A percentile compares a stretch with the other conserved stretches of the same genome.
These are phyloP conservation scores for Geoglossum glabrum DNA, from an alignment of 495 filamentous ascomycete genomes.

Conservation along the genomic window DNA sequence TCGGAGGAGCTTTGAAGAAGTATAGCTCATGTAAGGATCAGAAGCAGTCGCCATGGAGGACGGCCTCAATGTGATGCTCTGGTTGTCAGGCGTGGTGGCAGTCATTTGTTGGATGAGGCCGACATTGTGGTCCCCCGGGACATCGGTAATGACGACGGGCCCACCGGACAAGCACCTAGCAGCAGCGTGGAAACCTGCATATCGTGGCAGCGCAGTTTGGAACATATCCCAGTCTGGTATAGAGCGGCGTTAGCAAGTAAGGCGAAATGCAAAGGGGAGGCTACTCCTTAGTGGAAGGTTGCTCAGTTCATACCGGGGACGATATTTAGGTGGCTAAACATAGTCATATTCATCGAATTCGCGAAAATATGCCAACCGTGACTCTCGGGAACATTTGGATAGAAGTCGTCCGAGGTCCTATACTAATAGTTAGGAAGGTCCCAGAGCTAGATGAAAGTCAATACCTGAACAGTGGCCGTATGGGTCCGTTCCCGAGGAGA, in stretches of 20 bases:
- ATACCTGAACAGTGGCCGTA: neutral
- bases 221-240: constrained; percentile 91
- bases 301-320: constrained; percentile 24
- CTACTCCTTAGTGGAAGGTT: no score
- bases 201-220: constrained; percentile 54
- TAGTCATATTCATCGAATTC: constrained; percentile 73
- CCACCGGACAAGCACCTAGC: constrained; percentile 79
- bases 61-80: constrained; percentile 59
- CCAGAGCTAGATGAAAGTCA: neutral
- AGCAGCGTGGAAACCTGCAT: constrained; percentile 67
- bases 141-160: constrained; percentile 83
- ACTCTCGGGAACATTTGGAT: constrained; percentile 51
- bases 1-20: neutral
- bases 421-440: neutral
- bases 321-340: constrained; percentile 54
- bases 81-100: constrained; percentile 39
- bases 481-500: constrained; percentile 26
- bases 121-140: constrained; percentile 60
- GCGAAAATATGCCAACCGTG: constrained; percentile 91
- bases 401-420: constrained; percentile 37
- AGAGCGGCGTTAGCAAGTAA: neutral
- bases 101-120: constrained; percentile 61
- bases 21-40: constrained; percentile 51
- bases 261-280: neutral
- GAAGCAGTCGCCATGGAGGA: constrained; percentile 46